Evolutionary conservation across 2,329 filamentous ascomycete species (phyloP).

Genomic region (Talaromyces funiculosus): DNA sequence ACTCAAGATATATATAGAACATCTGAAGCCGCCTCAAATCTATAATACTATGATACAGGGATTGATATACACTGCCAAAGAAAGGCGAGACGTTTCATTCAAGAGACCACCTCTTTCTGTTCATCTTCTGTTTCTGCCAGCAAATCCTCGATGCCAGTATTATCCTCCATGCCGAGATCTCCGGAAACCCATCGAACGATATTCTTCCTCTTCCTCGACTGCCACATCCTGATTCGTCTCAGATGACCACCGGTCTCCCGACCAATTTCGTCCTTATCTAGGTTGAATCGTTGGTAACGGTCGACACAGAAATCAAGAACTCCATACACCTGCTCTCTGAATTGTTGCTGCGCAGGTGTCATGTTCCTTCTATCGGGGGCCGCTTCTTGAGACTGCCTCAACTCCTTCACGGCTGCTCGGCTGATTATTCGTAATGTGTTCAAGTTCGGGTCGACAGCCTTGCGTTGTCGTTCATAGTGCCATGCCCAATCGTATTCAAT

Average conservation of each 20-base stretch:
- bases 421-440: constrained; percentile 34
- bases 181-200: constrained; percentile 7
- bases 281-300: constrained; percentile 25
- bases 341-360: neutral
- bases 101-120: neutral
- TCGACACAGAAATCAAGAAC: constrained; percentile 32
- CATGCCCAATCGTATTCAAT: constrained; percentile 24
- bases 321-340: constrained; percentile 1
- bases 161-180: neutral
- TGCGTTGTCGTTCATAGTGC: constrained; percentile 22
- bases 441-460: constrained; percentile 29
- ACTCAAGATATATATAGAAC: neutral
- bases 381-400: constrained; percentile 11
- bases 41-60: neutral
- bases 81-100: neutral
- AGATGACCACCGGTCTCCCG: constrained; percentile 30
- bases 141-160: neutral
- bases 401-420: constrained; percentile 29
- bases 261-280: constrained; percentile 28
- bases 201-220: constrained; percentile 6
- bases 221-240: constrained; percentile 4
- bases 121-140: neutral
- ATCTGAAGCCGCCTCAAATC: neutral
- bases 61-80: neutral
- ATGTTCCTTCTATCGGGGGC: constrained; percentile 3